Base-by-base conservation (phyloP, 441 rosid genomes). In the Arabidopsis hybrid region DNA sequence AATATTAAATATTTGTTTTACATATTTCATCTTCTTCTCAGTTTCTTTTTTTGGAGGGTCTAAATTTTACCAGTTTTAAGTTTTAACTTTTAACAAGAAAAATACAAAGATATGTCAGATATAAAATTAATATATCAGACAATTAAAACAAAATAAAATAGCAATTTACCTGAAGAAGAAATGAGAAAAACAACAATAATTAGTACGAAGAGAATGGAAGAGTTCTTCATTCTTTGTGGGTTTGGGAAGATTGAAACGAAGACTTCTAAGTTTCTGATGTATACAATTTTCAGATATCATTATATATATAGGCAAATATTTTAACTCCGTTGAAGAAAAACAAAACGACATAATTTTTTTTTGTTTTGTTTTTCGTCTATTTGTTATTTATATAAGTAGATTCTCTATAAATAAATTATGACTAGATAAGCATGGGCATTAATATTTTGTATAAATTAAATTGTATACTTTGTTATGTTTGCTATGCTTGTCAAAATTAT, bases 81-180 rank as follows among this genome's bases (percentile, higher is more conserved):
- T 21, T 21, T 21, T 21, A 21, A 21, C 26, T 21, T 21, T 21
- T 21, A 21, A 21, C 12, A 64, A 46, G 29, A 64, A 40, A 17
- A 43, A 62, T 4, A 21, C 11, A 40, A 39, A 6, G 32, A 39
- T 11, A 7, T 6, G 6, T 60, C n/a, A 8, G n/a, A 63, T 29
- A 45, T 45, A 34, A 40, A 52, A 21, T 17, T 51, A 2, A 51
- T 26, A 51, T 10, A 21, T 13, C 8, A 0, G 11, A 53, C 9
- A 53, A 5, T 53, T 11, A 1, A 17, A 60, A 42, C 11, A 1
- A 26, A 31, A 31, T 4, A 31, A 31, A 29, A n/a, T 3, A 29
- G 12, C 14, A 12, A 21, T 67, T 38, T 52, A 67, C 71, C 71
- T 4, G 71, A 13, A 67, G 71, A 67, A 13, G 51, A 51, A 18